Evolutionary conservation across 2,329 filamentous ascomycete species (phyloP).

Genomic region (Aspergillus sp.): DNA sequence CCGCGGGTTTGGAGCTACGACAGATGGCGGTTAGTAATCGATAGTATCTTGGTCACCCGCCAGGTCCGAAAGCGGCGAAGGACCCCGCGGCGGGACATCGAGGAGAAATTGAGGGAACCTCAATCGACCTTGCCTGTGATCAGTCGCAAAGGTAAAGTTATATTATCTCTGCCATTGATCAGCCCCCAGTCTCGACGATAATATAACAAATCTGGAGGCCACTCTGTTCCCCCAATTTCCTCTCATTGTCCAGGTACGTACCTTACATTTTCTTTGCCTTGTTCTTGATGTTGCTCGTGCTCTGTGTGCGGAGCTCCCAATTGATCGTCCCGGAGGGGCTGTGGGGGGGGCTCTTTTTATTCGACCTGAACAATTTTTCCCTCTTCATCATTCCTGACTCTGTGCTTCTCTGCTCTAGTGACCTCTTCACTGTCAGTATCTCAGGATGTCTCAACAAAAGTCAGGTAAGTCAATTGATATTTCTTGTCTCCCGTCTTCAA

Average conservation of each 20-base stretch:
- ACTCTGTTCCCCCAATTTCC: background rate
- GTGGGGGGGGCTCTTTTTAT: constrained; percentile 11
- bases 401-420: constrained; percentile 22
- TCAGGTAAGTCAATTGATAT: constrained; percentile 34
- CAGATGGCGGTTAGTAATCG: constrained; percentile 8
- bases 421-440: constrained; percentile 22
- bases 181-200: background rate
- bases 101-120: constrained; percentile 1
- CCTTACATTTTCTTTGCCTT: background rate
- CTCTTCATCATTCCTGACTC: constrained; percentile 10
- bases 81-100: constrained; percentile 12
- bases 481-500: constrained; percentile 14
- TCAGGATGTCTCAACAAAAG: constrained; percentile 44
- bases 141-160: background rate
- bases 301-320: constrained; percentile 5
- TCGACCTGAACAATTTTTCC: constrained; percentile 12
- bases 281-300: background rate
- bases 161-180: background rate
- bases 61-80: constrained; percentile 20
- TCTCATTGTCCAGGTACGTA: background rate
- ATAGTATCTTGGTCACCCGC: constrained; percentile 6
- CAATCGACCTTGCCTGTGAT: background rate
- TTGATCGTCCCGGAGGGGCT: constrained; percentile 5
- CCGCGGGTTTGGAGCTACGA: background rate
- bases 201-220: background rate